Evolutionary conservation across 768 basidiomycete genomes (phyloP).

Genomic region (Xerocomellus chrysenteron): DNA sequence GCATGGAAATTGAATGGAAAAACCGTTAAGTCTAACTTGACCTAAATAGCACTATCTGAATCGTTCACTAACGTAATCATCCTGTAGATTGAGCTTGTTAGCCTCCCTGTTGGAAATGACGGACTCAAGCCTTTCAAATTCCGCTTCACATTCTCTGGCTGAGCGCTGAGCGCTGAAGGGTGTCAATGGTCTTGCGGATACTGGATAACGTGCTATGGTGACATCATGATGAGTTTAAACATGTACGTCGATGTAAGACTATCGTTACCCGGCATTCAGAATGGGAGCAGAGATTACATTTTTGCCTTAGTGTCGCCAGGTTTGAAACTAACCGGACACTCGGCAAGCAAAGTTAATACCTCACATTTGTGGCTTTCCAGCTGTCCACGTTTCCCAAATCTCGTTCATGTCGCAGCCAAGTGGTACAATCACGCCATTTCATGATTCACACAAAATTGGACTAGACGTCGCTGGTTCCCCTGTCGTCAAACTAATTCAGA

Average conservation of each 20-base stretch:
- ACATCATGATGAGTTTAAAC: background rate
- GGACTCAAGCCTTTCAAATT: conserved; percentile 9
- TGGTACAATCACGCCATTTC: background rate
- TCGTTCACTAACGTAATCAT: background rate
- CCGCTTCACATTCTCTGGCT: conserved; percentile 1
- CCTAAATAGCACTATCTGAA: too few relatives aligned
- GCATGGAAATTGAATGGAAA: conserved; percentile 8
- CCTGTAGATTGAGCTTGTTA: conserved; percentile 3
- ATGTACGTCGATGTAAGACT: background rate
- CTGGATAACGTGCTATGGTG: background rate
- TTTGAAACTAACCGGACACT: background rate
- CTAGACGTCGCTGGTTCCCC: background rate
- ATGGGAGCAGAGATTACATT: background rate
- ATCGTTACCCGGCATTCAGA: background rate
- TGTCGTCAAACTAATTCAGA: background rate
- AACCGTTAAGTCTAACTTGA: conserved; percentile 1
- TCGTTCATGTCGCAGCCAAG: background rate
- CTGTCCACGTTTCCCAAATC: background rate
- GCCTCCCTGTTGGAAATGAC: background rate
- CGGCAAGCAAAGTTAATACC: background rate
- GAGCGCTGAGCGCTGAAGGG: background rate
- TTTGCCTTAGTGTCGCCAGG: background rate
- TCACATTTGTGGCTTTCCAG: background rate
- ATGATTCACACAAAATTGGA: background rate
- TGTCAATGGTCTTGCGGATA: background rate